Conservation (phyloP, 179 eudicot species). For the Beta macrorhiza region DNA sequence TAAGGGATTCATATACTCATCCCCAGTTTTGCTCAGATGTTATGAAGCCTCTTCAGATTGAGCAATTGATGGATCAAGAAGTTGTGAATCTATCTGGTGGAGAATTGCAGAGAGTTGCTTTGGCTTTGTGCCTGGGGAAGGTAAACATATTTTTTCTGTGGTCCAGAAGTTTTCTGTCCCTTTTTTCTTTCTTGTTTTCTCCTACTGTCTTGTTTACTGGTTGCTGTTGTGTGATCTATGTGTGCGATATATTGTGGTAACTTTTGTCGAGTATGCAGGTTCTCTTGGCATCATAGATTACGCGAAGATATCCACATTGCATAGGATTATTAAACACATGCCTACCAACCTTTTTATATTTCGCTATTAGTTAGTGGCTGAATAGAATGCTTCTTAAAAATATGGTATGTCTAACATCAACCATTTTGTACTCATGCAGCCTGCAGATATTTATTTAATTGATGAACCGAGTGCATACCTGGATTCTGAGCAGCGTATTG, state of each 20-base stretch:
- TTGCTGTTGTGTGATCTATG: background rate
- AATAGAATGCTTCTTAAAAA: background rate
- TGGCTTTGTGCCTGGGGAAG: slow-evolving; percentile 86
- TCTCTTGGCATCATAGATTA: background rate
- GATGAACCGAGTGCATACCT: slow-evolving; percentile 99
- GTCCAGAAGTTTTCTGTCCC: too few species aligned
- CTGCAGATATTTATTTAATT: slow-evolving; percentile 92
- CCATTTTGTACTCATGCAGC: slow-evolving; percentile 46
- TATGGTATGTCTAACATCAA: background rate
- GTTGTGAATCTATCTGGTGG: slow-evolving; percentile 94
- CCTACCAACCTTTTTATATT: background rate
- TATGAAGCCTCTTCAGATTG: slow-evolving; percentile 96
- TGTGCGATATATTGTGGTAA: background rate
- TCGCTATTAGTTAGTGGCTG: background rate
- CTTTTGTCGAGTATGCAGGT: background rate
- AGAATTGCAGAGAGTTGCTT: slow-evolving; percentile 93
- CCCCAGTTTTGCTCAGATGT: slow-evolving; percentile 94
- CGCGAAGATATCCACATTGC: background rate
- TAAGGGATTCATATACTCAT: slow-evolving; percentile 81
- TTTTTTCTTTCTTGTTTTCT: background rate
- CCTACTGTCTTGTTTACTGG: background rate
- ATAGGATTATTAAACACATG: background rate
- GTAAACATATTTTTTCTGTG: slow-evolving; percentile 31
- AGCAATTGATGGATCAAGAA: slow-evolving; percentile 93
- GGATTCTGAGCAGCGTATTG: slow-evolving; percentile 97